Evolutionary conservation across 371 early-diverging fungal genomes (phyloP).

Genomic region (Sporodiniella umbellata): DNA sequence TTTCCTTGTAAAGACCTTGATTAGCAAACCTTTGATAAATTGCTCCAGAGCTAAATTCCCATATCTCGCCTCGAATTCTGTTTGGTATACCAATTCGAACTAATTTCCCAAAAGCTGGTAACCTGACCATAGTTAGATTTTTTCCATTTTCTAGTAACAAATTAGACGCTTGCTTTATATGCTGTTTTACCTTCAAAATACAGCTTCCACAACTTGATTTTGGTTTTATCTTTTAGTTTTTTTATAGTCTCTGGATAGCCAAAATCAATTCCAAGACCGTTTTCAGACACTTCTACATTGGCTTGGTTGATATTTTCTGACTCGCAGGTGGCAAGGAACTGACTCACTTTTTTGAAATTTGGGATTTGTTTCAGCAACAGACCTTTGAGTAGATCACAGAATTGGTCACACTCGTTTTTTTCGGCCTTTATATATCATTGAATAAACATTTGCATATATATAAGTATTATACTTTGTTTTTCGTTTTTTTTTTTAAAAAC

Average conservation of each 20-base stretch:
- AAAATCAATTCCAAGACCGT: conserved; percentile 82
- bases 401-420: conserved; percentile 51
- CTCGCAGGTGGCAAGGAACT: conserved; percentile 74
- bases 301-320: conserved; percentile 50
- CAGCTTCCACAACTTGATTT: conserved; percentile 72
- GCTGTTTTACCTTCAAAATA: conserved; percentile 61
- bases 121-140: conserved; percentile 81
- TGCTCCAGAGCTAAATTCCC: conserved; percentile 93
- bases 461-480: too few species aligned
- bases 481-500: too few species aligned
- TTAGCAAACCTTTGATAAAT: conserved; percentile 85
- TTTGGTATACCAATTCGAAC: conserved; percentile 93
- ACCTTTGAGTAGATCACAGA: conserved; percentile 50
- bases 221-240: conserved; percentile 73
- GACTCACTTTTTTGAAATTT: conserved; percentile 70
- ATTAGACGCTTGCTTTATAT: not conserved
- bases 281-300: conserved; percentile 3
- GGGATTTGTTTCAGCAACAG: conserved; percentile 55
- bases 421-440: conserved; percentile 32
- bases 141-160: conserved; percentile 88
- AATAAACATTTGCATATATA: not conserved
- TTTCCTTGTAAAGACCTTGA: conserved; percentile 74
- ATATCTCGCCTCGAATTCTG: conserved; percentile 89
- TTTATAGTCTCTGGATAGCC: conserved; percentile 85
- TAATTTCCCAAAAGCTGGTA: conserved; percentile 83